Evolutionary conservation across 2,329 filamentous ascomycete genomes (phyloP).

Genomic region (Trichoderma sp.): DNA sequence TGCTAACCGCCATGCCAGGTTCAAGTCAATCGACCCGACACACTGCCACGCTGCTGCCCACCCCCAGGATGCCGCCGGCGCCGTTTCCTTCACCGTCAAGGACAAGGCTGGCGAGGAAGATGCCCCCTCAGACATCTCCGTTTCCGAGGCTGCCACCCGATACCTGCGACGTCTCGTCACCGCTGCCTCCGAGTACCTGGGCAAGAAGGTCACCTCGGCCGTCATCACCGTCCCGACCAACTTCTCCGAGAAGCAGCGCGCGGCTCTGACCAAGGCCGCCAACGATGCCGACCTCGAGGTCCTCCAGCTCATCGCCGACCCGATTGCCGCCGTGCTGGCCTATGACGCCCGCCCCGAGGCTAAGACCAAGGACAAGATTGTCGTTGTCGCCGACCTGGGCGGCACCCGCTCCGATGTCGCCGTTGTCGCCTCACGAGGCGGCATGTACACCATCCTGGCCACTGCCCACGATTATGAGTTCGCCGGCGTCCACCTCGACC

Average conservation of each 20-base stretch:
- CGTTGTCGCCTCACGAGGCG: slow-evolving; percentile 84
- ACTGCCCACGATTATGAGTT: slow-evolving; percentile 96
- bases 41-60: slow-evolving; percentile 92
- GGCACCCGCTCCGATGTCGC: slow-evolving; percentile 90
- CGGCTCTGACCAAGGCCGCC: slow-evolving; percentile 73
- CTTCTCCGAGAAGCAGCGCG: slow-evolving; percentile 82
- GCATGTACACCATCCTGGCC: slow-evolving; percentile 93
- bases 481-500: slow-evolving; percentile 79
- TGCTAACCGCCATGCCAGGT: slow-evolving; percentile 43
- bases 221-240: slow-evolving; percentile 94
- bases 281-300: slow-evolving; percentile 81
- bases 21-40: slow-evolving; percentile 94
- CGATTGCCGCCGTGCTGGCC: slow-evolving; percentile 80
- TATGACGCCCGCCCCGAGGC: slow-evolving; percentile 84
- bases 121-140: slow-evolving; percentile 62
- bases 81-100: slow-evolving; percentile 77
- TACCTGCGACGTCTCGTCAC: slow-evolving; percentile 77
- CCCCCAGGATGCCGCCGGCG: slow-evolving; percentile 69
- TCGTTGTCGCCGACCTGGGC: slow-evolving; percentile 89
- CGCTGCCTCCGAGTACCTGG: slow-evolving; percentile 87
- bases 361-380: slow-evolving; percentile 74
- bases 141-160: slow-evolving; percentile 79
- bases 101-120: slow-evolving; percentile 64
- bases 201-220: slow-evolving; percentile 89
- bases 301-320: slow-evolving; percentile 89